These are phyloP conservation scores for Hypoxylon sp. DNA, from an alignment of 2,329 filamentous ascomycete species.

Conservation along the genomic window DNA sequence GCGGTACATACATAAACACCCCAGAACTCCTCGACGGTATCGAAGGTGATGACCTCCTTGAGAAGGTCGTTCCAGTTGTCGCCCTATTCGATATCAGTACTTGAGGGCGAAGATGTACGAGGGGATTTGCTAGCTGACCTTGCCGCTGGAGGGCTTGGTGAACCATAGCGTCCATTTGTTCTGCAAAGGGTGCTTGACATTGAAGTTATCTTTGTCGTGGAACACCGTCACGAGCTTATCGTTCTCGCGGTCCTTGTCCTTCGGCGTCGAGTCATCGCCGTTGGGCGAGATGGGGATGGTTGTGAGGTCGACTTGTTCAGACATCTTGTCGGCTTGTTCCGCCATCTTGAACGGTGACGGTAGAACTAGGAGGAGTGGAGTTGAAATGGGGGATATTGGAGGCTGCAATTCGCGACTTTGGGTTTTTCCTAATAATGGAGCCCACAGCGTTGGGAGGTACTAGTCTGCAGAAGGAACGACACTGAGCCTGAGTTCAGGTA, in stretches of 20 bases:
- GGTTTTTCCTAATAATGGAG: background rate
- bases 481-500: background rate
- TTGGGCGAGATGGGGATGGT: conserved; percentile 76
- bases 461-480: background rate
- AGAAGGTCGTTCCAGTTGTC: conserved; percentile 99
- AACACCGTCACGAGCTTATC: conserved; percentile 89
- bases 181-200: conserved; percentile 98
- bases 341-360: conserved; percentile 53
- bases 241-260: conserved; percentile 62
- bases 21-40: conserved; percentile 99
- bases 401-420: conserved; percentile 21
- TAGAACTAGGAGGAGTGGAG: background rate
- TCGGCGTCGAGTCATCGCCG: conserved; percentile 66
- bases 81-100: conserved; percentile 67
- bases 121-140: conserved; percentile 67
- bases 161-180: conserved; percentile 99
- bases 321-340: conserved; percentile 73
- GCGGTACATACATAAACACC: conserved; percentile 87
- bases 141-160: conserved; percentile 96
- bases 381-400: conserved; percentile 1
- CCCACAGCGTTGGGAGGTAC: background rate
- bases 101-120: conserved; percentile 15
- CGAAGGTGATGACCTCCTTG: conserved; percentile 98
- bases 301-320: conserved; percentile 73
- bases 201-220: conserved; percentile 99